Percentiles rank a stretch among this genome's conserved stretches.
Conservation (phyloP, 441 rosid species). For the Hura crepitans region DNA sequence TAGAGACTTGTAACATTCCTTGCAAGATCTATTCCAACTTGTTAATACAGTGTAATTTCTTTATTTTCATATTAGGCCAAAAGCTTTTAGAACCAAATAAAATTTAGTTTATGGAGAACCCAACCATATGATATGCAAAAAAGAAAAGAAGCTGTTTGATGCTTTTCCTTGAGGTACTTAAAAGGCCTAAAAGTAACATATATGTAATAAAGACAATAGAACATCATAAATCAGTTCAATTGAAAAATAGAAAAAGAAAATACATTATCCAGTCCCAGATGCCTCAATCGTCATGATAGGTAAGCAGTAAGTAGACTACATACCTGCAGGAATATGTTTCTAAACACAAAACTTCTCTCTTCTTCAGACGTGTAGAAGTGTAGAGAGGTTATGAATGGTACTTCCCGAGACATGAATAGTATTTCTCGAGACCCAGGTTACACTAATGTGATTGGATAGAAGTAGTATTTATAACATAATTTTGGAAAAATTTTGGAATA, state of each 20-base stretch:
- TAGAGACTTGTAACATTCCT: neutral
- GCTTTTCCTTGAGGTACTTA: neutral
- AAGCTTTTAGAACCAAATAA: neutral
- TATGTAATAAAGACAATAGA: neutral
- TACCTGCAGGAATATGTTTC: conserved; percentile 99
- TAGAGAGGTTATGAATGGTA: too few species aligned
- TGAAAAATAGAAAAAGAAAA: neutral
- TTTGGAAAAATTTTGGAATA: too few species aligned
- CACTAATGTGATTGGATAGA: too few species aligned
- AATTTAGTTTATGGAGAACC: neutral
- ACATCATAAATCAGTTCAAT: neutral
- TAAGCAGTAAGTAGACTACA: neutral
- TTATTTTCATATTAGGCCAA: neutral
- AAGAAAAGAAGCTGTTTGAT: neutral
- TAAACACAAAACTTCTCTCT: conserved; percentile 89
- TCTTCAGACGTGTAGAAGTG: conserved; percentile 97
- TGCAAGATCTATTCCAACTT: neutral
- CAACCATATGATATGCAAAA: neutral
- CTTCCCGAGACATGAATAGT: too few species aligned
- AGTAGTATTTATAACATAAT: too few species aligned
- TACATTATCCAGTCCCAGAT: neutral
- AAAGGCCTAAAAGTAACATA: neutral
- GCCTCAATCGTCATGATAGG: neutral
- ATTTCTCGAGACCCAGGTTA: too few species aligned
- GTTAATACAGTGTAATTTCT: neutral